Conservation (phyloP, 495 filamentous ascomycete genomes). For the Aspergillus olivimuriae region DNA sequence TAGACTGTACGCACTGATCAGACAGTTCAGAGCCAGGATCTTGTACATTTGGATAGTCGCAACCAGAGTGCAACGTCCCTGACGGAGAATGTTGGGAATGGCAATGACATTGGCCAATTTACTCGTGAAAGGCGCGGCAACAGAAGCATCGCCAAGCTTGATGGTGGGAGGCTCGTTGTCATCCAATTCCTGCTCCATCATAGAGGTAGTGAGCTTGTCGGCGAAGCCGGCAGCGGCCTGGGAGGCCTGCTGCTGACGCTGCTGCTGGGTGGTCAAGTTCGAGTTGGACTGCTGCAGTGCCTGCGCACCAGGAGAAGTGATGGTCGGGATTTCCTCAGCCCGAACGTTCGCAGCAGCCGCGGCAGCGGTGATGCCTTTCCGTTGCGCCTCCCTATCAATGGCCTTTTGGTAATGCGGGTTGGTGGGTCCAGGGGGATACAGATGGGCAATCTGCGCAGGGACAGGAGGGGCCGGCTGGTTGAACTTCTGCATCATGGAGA, state of each 20-base stretch:
- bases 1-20: constrained; percentile 97
- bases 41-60: constrained; percentile 99
- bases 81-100: constrained; percentile 96
- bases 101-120: constrained; percentile 96
- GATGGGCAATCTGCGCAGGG: constrained; percentile 81
- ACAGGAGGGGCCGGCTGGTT: constrained; percentile 88
- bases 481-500: constrained; percentile 82
- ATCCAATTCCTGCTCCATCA: constrained; percentile 87
- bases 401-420: constrained; percentile 98
- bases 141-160: constrained; percentile 95
- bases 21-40: constrained; percentile 94
- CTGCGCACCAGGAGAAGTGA: constrained; percentile 65
- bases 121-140: constrained; percentile 94
- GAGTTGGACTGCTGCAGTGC: constrained; percentile 55
- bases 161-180: constrained; percentile 91
- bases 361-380: constrained; percentile 50
- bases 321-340: constrained; percentile 56
- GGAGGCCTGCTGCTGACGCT: constrained; percentile 56
- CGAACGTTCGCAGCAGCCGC: constrained; percentile 32
- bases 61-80: constrained; percentile 93
- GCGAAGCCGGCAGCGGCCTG: constrained; percentile 71
- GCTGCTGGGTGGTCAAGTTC: constrained; percentile 46
- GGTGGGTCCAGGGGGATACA: constrained; percentile 83
- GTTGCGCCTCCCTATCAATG: constrained; percentile 71
- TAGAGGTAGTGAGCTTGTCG: constrained; percentile 76